Evolutionary conservation across 2,329 filamentous ascomycete species (phyloP), one percentile per base, ranked within the genome.

Genomic region (Aspergillus sp.): DNA sequence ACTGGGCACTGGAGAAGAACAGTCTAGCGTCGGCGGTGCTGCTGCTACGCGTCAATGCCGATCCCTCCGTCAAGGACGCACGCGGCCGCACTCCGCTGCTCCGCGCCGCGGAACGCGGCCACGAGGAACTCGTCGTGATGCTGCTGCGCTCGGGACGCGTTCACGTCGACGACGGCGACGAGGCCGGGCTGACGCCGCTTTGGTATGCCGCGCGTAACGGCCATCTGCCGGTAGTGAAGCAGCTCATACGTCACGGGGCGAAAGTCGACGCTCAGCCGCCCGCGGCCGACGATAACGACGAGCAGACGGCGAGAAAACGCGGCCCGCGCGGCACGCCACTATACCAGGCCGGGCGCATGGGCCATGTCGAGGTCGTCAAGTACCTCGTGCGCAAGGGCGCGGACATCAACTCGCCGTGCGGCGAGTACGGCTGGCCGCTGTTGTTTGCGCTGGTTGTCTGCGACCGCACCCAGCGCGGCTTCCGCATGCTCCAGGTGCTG

Each of bases 371-470:
- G 4, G 57, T 68, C 26, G 60, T 65, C n/a, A 56, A 57, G 43
- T 61, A 67, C 19, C 55, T 69, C 20, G 44, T 68, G 17, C 59
- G 60, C 30, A 62, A 60, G 24, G 58, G 58, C 1, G 61, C 61
- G 2, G 47, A 64, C 26, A 49, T 62, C n/a, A 62, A 63, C 26
- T 52, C 54, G 4, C 49, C 54, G 11, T 56, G 54, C 3, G 59
- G 60, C 10, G 50, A 60, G 22, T 45, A 52, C 11, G 60, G 58
- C 30, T 41, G 56, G 10, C 57, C 60, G 10, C 45, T 63, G 33
- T 30, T 63, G 20, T 19, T 60, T 22, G 53, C 57, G 9, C 35
- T 61, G 16, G 52, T 61, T 1, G 49, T 60, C n/a, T 52, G 53
- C 44, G 60, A 61, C 42, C 50, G 58, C 16, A 55, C 32, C 32